Conservation (phyloP, 805 yeast genomes). For the Pachysolen tannophilus region DNA sequence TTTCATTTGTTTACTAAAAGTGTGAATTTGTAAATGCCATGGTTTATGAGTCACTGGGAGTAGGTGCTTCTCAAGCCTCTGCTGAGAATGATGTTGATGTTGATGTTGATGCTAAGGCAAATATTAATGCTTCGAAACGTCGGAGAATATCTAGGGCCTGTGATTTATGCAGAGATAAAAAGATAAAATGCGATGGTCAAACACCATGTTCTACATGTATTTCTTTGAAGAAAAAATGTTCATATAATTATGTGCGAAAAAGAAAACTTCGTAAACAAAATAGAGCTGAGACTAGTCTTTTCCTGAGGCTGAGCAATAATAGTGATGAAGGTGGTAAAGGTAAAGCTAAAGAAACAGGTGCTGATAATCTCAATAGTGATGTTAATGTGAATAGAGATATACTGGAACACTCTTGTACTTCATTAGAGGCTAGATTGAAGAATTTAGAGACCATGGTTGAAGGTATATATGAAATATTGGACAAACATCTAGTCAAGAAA, state of each 20-base stretch:
- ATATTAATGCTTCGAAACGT: not conserved
- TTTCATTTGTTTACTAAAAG: too few species aligned
- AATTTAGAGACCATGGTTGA: slow-evolving; percentile 7
- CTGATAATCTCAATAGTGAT: too few species aligned
- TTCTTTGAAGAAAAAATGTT: slow-evolving; percentile 25
- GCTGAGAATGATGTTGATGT: too few species aligned
- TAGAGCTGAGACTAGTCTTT: not conserved
- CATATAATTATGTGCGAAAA: slow-evolving; percentile 26
- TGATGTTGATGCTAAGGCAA: not conserved
- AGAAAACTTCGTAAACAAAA: slow-evolving; percentile 10
- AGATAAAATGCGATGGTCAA: slow-evolving; percentile 44
- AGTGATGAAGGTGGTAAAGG: not conserved
- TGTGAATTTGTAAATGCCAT: too few species aligned
- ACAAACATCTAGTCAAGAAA: slow-evolving; percentile 6
- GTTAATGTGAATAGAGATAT: too few species aligned
- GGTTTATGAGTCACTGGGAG: too few species aligned
- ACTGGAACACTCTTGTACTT: not conserved
- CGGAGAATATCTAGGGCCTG: slow-evolving; percentile 39
- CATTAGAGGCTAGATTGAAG: not conserved
- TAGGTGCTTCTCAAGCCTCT: too few species aligned
- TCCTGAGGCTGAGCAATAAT: not conserved
- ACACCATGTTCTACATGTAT: slow-evolving; percentile 34
- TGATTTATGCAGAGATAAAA: slow-evolving; percentile 38
- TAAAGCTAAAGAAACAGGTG: not conserved
- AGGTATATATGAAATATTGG: slow-evolving; percentile 9